phyloP scores from a whole-genome alignment of 2,329 filamentous ascomycete species.

The Xylariaceae sp. region DNA sequence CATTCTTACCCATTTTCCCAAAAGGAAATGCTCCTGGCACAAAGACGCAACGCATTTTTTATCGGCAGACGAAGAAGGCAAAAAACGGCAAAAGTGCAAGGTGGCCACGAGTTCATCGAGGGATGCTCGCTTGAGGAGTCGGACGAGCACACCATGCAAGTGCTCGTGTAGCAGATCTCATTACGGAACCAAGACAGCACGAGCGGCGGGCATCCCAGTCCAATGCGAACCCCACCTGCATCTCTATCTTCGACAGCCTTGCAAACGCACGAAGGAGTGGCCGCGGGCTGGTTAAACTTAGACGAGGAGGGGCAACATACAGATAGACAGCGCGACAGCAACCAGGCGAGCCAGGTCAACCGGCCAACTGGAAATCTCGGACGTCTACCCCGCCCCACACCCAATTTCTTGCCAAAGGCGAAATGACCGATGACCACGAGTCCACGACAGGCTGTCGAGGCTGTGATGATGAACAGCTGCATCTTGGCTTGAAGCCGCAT shows the following conservation, averaged over 20 bases:
- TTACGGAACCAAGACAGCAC: too few relatives aligned
- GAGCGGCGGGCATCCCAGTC: neutral
- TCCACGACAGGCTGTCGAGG: too few relatives aligned
- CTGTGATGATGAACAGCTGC: slow-evolving; percentile 1
- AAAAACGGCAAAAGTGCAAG: too few relatives aligned
- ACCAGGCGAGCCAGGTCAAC: slow-evolving; percentile 1
- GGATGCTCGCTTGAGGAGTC: too few relatives aligned
- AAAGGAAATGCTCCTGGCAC: too few relatives aligned
- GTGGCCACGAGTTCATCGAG: too few relatives aligned
- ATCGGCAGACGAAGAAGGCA: too few relatives aligned
- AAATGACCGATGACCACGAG: slow-evolving; percentile 1
- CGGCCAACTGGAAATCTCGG: slow-evolving; percentile 20
- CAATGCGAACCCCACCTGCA: neutral
- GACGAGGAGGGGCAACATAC: neutral
- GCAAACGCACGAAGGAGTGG: slow-evolving; percentile 4
- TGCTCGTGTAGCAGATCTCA: too few relatives aligned
- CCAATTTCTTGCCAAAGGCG: slow-evolving; percentile 14
- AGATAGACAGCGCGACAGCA: too few relatives aligned
- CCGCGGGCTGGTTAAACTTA: slow-evolving; percentile 3
- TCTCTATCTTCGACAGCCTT: slow-evolving; percentile 11
- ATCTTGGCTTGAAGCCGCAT: neutral
- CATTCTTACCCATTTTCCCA: too few relatives aligned
- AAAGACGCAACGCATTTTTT: too few relatives aligned
- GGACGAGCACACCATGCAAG: too few relatives aligned
- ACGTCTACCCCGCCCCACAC: slow-evolving; percentile 9